Evolutionary conservation across 192 early-diverging fungal species (phyloP).

Genomic region (Coemansia reversa): DNA sequence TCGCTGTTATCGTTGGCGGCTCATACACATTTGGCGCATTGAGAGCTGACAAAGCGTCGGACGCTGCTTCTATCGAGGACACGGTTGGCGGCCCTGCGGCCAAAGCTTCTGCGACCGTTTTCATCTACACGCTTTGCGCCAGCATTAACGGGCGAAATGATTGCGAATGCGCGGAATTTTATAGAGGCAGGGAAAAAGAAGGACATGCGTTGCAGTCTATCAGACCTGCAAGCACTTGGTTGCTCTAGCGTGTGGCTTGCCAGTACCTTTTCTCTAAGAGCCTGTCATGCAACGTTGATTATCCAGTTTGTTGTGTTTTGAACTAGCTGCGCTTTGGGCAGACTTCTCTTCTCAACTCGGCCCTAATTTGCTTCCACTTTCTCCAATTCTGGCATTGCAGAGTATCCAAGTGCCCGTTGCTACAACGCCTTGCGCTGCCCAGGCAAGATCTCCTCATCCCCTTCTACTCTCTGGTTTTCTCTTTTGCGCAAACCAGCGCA

Average conservation of each 20-base stretch:
- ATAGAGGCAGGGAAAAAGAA: neutral
- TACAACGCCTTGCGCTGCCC: neutral
- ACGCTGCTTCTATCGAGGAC: neutral
- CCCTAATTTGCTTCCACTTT: neutral
- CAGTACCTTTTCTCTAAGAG: neutral
- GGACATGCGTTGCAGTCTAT: neutral
- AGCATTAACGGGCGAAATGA: neutral
- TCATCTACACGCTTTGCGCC: neutral
- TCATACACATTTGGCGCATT: neutral
- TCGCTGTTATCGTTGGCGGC: neutral
- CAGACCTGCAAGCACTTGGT: no score
- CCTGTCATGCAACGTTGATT: neutral
- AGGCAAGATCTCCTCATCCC: neutral
- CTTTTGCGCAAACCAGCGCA: neutral
- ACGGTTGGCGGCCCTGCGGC: neutral
- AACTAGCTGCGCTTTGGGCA: neutral
- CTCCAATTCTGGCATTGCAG: neutral
- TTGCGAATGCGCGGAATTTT: neutral
- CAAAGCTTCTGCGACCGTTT: neutral
- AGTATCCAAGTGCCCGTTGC: neutral
- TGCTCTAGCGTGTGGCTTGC: neutral
- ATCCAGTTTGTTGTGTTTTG: slow-evolving; percentile 4
- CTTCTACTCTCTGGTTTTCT: neutral
- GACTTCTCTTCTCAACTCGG: neutral
- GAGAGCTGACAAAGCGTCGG: neutral